A percentile compares a stretch with the other conserved stretches of the same genome.
phyloP scores from a whole-genome alignment of 345 rosid genomes.

The Erysimum cheiranthoides region DNA sequence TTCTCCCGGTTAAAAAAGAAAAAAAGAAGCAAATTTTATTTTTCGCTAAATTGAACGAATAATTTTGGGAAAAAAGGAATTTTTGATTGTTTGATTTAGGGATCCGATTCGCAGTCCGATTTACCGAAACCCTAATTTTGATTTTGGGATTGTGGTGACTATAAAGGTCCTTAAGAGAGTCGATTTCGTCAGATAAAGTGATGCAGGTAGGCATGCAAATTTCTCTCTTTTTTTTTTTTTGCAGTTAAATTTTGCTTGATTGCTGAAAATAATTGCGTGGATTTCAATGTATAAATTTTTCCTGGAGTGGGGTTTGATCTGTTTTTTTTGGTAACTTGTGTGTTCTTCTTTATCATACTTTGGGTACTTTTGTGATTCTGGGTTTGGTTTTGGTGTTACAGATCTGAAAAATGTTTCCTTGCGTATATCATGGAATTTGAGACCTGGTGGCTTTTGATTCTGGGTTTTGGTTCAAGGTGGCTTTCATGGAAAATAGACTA shows the following conservation, averaged over 20 bases:
- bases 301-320: slow-evolving; percentile 40
- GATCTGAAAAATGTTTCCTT: slow-evolving; percentile 62
- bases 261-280: slow-evolving; percentile 16
- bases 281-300: slow-evolving; percentile 19
- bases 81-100: slow-evolving; percentile 38
- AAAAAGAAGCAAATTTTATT: slow-evolving; percentile 14
- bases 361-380: slow-evolving; percentile 42
- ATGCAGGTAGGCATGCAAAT: slow-evolving; percentile 50
- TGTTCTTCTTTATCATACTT: slow-evolving; percentile 32
- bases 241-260: slow-evolving; percentile 32
- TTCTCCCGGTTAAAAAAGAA: slow-evolving; percentile 48
- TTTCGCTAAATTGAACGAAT: slow-evolving; percentile 44
- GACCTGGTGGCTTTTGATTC: slow-evolving; percentile 37
- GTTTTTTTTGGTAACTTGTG: slow-evolving; percentile 19
- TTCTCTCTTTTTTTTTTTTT: slow-evolving; percentile 24
- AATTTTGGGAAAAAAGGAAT: slow-evolving; percentile 36
- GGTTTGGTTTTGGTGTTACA: slow-evolving; percentile 49
- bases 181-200: slow-evolving; percentile 40
- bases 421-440: slow-evolving; percentile 47
- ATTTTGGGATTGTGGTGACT: slow-evolving; percentile 45
- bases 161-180: slow-evolving; percentile 40
- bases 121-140: slow-evolving; percentile 47
- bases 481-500: slow-evolving; percentile 84
- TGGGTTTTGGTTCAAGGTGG: slow-evolving; percentile 49
- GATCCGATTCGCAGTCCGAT: slow-evolving; percentile 52